Evolutionary conservation across 2,329 filamentous ascomycete species (phyloP).

Genomic region (Lachnum nothofagi): DNA sequence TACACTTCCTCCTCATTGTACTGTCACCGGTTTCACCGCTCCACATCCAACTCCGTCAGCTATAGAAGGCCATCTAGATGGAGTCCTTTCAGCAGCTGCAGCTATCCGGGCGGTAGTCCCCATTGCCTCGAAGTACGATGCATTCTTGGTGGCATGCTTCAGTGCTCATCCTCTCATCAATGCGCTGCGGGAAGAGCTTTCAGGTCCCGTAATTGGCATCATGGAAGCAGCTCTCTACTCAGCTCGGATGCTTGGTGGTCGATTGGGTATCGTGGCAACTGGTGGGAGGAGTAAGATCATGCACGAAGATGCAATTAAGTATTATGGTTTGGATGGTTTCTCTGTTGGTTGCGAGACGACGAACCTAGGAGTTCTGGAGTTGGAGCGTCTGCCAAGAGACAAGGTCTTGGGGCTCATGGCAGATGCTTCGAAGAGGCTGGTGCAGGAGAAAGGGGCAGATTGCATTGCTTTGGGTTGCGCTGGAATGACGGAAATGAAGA

Average conservation of each 20-base stretch:
- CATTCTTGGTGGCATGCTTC: conserved; percentile 79
- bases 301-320: conserved; percentile 65
- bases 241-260: conserved; percentile 46
- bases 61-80: conserved; percentile 47
- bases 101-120: conserved; percentile 42
- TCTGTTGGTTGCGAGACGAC: conserved; percentile 44
- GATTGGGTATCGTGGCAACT: conserved; percentile 83
- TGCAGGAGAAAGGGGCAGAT: conserved; percentile 52
- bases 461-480: conserved; percentile 82
- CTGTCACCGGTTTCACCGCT: conserved; percentile 46
- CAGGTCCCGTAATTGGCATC: conserved; percentile 67
- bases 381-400: conserved; percentile 63
- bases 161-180: conserved; percentile 73
- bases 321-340: conserved; percentile 56
- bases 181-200: conserved; percentile 43
- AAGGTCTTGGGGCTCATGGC: conserved; percentile 62
- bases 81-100: conserved; percentile 45
- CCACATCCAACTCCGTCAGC: conserved; percentile 45
- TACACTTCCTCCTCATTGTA: conserved; percentile 43
- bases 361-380: conserved; percentile 70
- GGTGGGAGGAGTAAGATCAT: conserved; percentile 59
- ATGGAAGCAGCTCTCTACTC: conserved; percentile 66
- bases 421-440: conserved; percentile 61
- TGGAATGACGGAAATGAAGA: conserved; percentile 82
- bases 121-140: conserved; percentile 50